Conservation (phyloP, 148 eudicot genomes). For the Rhododendron molle region DNA sequence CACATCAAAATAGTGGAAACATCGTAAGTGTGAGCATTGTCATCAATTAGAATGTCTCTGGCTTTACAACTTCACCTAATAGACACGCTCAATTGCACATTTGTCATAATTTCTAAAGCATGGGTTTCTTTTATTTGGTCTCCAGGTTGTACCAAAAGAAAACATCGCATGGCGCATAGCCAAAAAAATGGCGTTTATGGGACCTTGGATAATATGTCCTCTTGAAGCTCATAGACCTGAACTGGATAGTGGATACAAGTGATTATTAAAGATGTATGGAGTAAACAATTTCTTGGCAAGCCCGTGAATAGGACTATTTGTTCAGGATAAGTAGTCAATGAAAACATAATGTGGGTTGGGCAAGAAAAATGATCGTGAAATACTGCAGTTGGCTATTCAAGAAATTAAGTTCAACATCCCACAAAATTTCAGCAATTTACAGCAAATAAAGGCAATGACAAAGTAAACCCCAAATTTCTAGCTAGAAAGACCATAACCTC, state of each 20-base stretch:
- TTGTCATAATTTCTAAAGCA: background rate
- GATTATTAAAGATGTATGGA: background rate
- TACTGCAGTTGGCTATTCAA: background rate
- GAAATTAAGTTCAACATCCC: background rate
- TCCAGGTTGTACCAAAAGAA: background rate
- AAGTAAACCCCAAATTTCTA: background rate
- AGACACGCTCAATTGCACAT: background rate
- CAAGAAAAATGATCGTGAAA: background rate
- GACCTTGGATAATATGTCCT: background rate
- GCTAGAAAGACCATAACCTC: constrained; percentile 1
- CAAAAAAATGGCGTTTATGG: background rate
- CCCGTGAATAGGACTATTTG: background rate
- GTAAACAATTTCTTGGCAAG: background rate
- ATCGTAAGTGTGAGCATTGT: background rate
- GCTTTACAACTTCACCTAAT: background rate
- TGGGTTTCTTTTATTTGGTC: background rate
- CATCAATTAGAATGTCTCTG: background rate
- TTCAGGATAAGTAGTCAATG: background rate
- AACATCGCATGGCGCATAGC: background rate
- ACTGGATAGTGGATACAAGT: background rate
- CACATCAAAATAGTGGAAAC: constrained; percentile 20
- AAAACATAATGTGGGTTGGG: background rate
- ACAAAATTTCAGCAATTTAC: background rate
- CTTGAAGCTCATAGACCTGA: background rate
- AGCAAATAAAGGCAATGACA: background rate